These are phyloP conservation scores for Amoebophrya sp. DNA, from an alignment of 169 alveolate genomes.

Conservation along the genomic window DNA sequence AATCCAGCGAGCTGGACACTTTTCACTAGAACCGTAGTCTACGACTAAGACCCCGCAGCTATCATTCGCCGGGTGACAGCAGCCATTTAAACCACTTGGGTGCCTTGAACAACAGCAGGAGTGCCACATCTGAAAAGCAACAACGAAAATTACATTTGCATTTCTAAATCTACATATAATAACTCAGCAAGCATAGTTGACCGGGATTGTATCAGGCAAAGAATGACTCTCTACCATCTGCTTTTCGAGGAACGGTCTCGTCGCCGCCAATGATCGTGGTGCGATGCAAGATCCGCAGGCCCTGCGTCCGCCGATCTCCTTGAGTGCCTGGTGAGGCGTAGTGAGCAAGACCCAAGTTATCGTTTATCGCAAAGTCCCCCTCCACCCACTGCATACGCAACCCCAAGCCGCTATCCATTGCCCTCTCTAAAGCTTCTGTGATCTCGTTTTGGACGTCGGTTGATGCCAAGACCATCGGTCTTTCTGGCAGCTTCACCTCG, in stretches of 20 bases:
- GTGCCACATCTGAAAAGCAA: no score
- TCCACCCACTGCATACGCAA: constrained; percentile 28
- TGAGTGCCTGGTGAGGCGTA: constrained; percentile 30
- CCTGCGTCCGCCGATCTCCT: not conserved
- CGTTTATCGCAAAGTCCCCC: constrained; percentile 32
- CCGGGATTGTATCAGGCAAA: not conserved
- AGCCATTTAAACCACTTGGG: no score
- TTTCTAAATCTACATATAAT: no score
- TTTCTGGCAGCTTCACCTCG: not conserved
- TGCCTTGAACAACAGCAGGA: no score
- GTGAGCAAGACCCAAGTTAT: constrained; percentile 36
- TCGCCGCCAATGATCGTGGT: constrained; percentile 25
- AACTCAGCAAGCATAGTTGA: no score
- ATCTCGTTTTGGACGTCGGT: constrained; percentile 21
- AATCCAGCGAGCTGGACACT: no score
- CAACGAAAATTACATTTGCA: no score
- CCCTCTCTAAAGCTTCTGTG: not conserved
- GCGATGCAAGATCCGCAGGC: constrained; percentile 29
- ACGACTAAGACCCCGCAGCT: no score
- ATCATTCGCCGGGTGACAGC: no score
- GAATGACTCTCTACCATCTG: not conserved
- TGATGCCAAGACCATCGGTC: no score
- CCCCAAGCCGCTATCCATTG: not conserved
- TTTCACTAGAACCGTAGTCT: no score
- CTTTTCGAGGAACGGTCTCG: constrained; percentile 29